Evolutionary conservation across 1,139 yeast species (phyloP), one percentile per base, ranked within the genome.

Genomic region (Taphrina wiesneri): DNA sequence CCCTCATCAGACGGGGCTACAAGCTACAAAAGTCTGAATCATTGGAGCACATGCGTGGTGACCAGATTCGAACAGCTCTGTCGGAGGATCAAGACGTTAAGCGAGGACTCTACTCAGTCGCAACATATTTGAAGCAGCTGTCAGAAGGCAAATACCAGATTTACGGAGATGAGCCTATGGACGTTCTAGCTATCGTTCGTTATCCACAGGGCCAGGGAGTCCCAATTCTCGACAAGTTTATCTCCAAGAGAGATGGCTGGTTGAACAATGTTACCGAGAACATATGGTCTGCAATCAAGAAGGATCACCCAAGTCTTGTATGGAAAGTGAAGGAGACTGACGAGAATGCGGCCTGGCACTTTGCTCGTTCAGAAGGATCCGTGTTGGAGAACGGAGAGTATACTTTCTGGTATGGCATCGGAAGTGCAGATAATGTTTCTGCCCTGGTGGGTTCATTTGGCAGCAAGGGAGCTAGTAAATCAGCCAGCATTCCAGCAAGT

Each of bases 1-100:
- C 99, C 63, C 83, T 93, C 80, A 91, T 93, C 74, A 88, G 99
- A 83, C 86, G 99, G 77, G 99, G 99, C 69, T 90, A 93, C 80
- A 90, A 90, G 79, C 83, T 93, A 71, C 75, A 75, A 68, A 83
- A 87, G 52, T 80, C 90, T 68, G 79, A 81, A 63, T 93, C 90
- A 69, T 90, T 92, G 75, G 75, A 78, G 34, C 83, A 89, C 47
- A 84, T 88, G 73, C 60, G 51, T n/a, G 51, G 65, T 23, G 86
- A 87, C 15, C 97, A 90, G 74, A 80, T 85, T 66, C 83, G 92
- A 72, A 84, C 96, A 62, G 95, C 93, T 23, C 81, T 92, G 69
- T 83, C 85, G 74, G 84, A 91, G 76, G 96, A 90, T 75, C 83
- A 86, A 5, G 91, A 85, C 71, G 85, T 90, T 73, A 81, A 84